These are phyloP conservation scores for Syzygium aromaticum DNA, from an alignment of 345 rosid genomes.

Conservation along the genomic window DNA sequence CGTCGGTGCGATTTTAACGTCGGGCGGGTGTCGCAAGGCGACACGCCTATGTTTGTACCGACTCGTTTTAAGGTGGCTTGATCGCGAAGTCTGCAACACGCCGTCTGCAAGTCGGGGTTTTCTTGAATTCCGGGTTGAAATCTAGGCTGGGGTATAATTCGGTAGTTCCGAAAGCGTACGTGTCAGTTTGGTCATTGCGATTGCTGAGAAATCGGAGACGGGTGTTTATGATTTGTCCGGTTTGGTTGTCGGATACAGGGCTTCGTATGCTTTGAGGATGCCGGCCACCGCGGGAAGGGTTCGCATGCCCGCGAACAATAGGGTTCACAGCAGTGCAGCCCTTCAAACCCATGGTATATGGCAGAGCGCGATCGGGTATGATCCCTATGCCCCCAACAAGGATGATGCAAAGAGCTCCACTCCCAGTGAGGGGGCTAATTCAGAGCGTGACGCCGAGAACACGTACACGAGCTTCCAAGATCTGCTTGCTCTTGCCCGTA, in stretches of 20 bases:
- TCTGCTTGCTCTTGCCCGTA: slow-evolving; percentile 73
- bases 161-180: neutral
- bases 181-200: neutral
- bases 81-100: neutral
- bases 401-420: slow-evolving; percentile 52
- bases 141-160: neutral
- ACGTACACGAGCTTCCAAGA: slow-evolving; percentile 80
- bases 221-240: neutral
- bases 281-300: slow-evolving; percentile 99
- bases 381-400: slow-evolving; percentile 89
- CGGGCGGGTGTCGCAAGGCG: neutral
- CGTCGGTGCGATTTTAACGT: neutral
- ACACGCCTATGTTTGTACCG: neutral
- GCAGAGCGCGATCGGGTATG: slow-evolving; percentile 97
- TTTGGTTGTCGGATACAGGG: neutral
- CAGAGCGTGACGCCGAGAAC: slow-evolving; percentile 63
- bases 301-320: slow-evolving; percentile 98
- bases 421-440: slow-evolving; percentile 24
- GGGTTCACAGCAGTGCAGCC: slow-evolving; percentile 99
- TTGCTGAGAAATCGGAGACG: neutral
- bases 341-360: slow-evolving; percentile 96
- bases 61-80: neutral
- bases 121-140: neutral
- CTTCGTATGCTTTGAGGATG: slow-evolving; percentile 39
- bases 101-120: neutral